These are phyloP conservation scores for Botrytis sinoallii DNA, from an alignment of 2,329 filamentous ascomycete species.

Conservation along the genomic window DNA sequence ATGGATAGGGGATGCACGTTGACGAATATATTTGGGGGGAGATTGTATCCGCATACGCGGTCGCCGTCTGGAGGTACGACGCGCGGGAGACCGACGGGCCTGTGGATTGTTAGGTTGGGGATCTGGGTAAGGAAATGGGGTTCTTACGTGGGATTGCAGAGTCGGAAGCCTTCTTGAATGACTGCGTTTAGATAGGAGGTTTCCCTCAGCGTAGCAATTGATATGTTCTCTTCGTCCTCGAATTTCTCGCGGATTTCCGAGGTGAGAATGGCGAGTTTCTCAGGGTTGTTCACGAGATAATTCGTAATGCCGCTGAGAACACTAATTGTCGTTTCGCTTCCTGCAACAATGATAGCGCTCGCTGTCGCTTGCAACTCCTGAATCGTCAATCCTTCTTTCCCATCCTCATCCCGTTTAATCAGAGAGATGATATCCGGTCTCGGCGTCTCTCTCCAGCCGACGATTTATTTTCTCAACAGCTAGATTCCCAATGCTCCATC, in stretches of 20 bases:
- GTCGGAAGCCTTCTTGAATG: slow-evolving; percentile 43
- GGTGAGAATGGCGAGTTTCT: background rate
- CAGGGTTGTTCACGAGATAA: background rate
- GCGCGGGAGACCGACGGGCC: background rate
- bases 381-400: background rate
- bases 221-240: background rate
- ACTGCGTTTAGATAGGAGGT: slow-evolving; percentile 43
- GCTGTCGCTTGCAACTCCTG: slow-evolving; percentile 2
- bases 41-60: background rate
- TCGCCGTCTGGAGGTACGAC: background rate
- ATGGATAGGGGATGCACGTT: background rate
- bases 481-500: background rate
- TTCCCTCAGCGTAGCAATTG: background rate
- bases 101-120: background rate
- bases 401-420: background rate
- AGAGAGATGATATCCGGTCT: background rate
- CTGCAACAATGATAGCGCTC: background rate
- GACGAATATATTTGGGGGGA: background rate
- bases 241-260: background rate
- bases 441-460: background rate
- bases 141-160: slow-evolving; percentile 33
- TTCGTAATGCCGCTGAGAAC: background rate
- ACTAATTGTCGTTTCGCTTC: slow-evolving; percentile 3
- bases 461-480: background rate
- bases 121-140: accelerated